Evolutionary conservation across 306 rosid species (phyloP), one percentile per base, ranked within the genome.

Genomic region (Glycyrrhiza uralensis): DNA sequence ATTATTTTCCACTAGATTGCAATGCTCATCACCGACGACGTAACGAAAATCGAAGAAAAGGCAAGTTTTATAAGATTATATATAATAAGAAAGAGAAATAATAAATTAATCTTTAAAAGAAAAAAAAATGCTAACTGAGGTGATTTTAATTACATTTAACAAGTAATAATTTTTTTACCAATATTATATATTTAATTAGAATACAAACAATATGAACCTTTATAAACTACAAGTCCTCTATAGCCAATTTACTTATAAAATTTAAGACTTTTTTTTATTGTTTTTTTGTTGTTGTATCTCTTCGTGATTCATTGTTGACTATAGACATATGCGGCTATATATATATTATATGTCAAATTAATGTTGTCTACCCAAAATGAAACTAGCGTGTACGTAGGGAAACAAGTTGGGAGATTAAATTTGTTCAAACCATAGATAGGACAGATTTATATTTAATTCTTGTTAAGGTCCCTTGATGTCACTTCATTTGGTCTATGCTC

Each of bases 311-410:
- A 42, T 49, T 28, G 24, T 71, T 76, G 80, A 78, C 80, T 14
- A 41, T 3, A 36, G 45, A 58, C 28, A 71, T 59, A 35, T 64
- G 54, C 18, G 36, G 73, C 50, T 54, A 63, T 59, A 62, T 45
- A 19, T n/a, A n/a, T n/a, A n/a, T n/a, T n/a, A n/a, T n/a, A n/a
- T n/a, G n/a, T 47, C 28, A 57, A 55, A n/a, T n/a, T n/a, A n/a
- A 63, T 15, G 78, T 59, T 75, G 74, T 62, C 81, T 45, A 44
- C 70, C 76, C 12, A 22, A 30, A 70, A 65, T 35, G 57, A 71
- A 62, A 75, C 79, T 19, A 57, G 79, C 13, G 38, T 64, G 73
- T 5, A 58, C 19, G 45, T 6, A 18, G 42, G 69, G 81, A 60
- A 39, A 70, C 76, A 64, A 30, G 55, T 50, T 50, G 58, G 46